A percentile compares a stretch with the other conserved stretches of the same genome.
These are phyloP conservation scores for Fusarium sp. DNA, from an alignment of 2,329 filamentous ascomycete genomes.

Conservation along the genomic window DNA sequence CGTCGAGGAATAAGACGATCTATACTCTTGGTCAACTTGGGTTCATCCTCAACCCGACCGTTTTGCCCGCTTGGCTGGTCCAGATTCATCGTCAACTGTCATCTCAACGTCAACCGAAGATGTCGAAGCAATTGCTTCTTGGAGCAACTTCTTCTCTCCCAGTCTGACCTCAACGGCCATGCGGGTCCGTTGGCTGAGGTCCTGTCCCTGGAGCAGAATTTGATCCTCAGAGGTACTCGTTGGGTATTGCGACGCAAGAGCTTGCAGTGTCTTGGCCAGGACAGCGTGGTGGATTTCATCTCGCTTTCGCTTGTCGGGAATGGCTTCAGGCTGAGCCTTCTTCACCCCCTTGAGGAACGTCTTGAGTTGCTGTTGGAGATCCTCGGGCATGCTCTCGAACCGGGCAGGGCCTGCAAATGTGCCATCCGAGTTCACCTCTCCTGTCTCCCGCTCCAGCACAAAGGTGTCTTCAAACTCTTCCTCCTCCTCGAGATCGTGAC, in stretches of 20 bases:
- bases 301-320: slow-evolving; percentile 61
- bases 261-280: slow-evolving; percentile 51
- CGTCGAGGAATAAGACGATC: not conserved
- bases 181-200: slow-evolving; percentile 50
- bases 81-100: slow-evolving; percentile 38
- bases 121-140: slow-evolving; percentile 58
- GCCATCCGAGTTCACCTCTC: slow-evolving; percentile 63
- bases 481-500: slow-evolving; percentile 66
- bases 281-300: slow-evolving; percentile 58
- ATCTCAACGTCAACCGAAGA: slow-evolving; percentile 43
- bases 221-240: slow-evolving; percentile 56
- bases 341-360: slow-evolving; percentile 60
- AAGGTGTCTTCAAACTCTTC: slow-evolving; percentile 80
- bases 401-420: slow-evolving; percentile 51
- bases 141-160: slow-evolving; percentile 77
- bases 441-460: slow-evolving; percentile 69
- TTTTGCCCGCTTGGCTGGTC: slow-evolving; percentile 46
- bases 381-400: slow-evolving; percentile 58
- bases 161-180: slow-evolving; percentile 76
- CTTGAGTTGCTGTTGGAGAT: slow-evolving; percentile 64
- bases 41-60: slow-evolving; percentile 26
- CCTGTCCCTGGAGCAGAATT: slow-evolving; percentile 45
- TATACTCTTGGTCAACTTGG: not conserved
- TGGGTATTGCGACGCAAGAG: slow-evolving; percentile 54
- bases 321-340: slow-evolving; percentile 53